Percentiles rank a stretch among this genome's conserved stretches.
Conservation (phyloP, 257 asterid genomes). For the Parsonsia alboflavescens region DNA sequence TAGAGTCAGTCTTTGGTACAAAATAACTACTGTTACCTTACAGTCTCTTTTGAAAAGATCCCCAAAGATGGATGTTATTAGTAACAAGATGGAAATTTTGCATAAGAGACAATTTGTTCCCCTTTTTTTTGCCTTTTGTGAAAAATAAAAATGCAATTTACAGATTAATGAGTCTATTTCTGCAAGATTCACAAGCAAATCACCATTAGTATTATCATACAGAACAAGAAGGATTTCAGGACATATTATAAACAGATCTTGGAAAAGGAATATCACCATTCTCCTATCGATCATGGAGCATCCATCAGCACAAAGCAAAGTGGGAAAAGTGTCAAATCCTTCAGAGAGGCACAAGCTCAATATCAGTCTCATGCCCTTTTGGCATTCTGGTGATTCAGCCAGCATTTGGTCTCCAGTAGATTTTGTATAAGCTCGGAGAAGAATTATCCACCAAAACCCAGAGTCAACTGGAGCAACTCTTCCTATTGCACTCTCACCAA, state of each 20-base stretch:
- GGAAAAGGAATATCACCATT: slow-evolving; percentile 46
- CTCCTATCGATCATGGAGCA: slow-evolving; percentile 82
- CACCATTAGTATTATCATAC: not conserved
- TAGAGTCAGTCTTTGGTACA: not conserved
- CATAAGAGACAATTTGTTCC: not conserved
- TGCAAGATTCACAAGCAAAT: slow-evolving; percentile 2
- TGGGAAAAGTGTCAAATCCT: slow-evolving; percentile 79
- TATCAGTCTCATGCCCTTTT: slow-evolving; percentile 74
- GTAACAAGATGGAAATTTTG: not conserved
- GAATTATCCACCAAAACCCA: slow-evolving; percentile 88
- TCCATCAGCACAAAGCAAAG: slow-evolving; percentile 77
- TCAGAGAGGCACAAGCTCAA: slow-evolving; percentile 59
- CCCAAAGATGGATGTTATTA: not conserved
- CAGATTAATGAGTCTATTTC: not conserved
- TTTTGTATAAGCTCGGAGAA: slow-evolving; percentile 76
- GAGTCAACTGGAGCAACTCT: slow-evolving; percentile 85
- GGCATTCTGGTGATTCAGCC: slow-evolving; percentile 72
- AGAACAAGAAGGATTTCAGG: not conserved
- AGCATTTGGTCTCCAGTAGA: slow-evolving; percentile 61
- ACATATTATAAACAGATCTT: slow-evolving; percentile 13
- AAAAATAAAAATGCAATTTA: not conserved
- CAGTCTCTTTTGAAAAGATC: not conserved
- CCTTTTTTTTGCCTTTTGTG: not conserved
- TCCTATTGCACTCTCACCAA: slow-evolving; percentile 83
- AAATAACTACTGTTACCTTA: not conserved